Percentiles rank a stretch among this genome's conserved stretches.
phyloP scores from a whole-genome alignment of 352 stramenopile genomes.

The Paralagenidium karlingii region DNA sequence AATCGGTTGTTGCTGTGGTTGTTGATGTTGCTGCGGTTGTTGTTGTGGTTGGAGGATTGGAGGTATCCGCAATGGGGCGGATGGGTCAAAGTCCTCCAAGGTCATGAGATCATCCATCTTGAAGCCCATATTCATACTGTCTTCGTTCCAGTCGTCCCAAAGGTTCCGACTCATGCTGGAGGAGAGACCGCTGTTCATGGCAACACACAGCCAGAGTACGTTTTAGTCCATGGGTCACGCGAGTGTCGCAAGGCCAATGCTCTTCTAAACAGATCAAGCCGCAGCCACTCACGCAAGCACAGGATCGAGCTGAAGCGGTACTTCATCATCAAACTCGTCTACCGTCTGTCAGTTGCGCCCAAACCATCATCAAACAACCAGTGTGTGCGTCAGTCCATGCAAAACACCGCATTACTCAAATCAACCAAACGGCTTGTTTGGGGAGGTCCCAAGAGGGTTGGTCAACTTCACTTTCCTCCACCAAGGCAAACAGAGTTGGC shows the following conservation, averaged over 20 bases:
- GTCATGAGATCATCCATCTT: background rate
- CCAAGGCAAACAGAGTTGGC: background rate
- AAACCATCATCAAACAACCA: too few species aligned
- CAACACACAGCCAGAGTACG: background rate
- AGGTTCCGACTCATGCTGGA: constrained; percentile 76
- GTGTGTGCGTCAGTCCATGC: too few species aligned
- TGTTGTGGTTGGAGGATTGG: constrained; percentile 4
- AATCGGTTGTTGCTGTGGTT: constrained; percentile 11
- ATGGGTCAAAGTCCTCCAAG: background rate
- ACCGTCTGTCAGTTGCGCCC: too few species aligned
- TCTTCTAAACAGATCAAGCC: too few species aligned
- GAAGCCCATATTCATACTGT: constrained; percentile 30
- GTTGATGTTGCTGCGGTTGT: constrained; percentile 19
- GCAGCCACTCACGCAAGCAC: too few species aligned
- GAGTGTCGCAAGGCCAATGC: too few species aligned
- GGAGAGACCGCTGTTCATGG: constrained; percentile 39
- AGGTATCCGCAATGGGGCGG: background rate
- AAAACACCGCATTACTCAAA: too few species aligned
- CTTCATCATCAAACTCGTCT: too few species aligned
- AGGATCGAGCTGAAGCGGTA: too few species aligned
- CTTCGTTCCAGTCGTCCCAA: constrained; percentile 84
- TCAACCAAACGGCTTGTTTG: too few species aligned
- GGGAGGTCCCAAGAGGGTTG: too few species aligned
- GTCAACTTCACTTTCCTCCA: background rate
- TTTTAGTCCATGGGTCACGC: background rate